phyloP scores from a whole-genome alignment of 352 stramenopile species.

The Phytophthora meadii region DNA sequence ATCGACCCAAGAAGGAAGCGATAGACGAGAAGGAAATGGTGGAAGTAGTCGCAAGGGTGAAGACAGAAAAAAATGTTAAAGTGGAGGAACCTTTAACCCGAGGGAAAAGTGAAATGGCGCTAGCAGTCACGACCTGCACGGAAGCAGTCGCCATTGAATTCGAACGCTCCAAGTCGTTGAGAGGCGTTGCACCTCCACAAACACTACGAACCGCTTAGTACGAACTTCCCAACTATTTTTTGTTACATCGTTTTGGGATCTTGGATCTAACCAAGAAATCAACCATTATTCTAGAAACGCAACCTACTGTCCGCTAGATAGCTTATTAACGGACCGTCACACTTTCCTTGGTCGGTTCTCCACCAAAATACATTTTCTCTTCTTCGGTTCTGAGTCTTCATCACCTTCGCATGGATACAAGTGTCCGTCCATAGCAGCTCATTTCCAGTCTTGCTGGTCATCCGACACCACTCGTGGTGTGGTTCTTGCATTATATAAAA shows the following conservation, averaged over 20 bases:
- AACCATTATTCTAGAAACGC: too few species aligned
- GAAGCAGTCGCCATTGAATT: not conserved
- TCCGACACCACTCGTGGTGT: constrained; percentile 1
- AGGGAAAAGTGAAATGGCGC: not conserved
- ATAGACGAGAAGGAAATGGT: constrained; percentile 4
- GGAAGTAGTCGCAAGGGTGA: constrained; percentile 9
- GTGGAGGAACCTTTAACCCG: constrained; percentile 5
- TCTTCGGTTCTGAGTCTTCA: constrained; percentile 22
- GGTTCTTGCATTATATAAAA: not conserved
- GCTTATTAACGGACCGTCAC: not conserved
- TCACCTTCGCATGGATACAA: not conserved
- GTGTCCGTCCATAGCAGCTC: not conserved
- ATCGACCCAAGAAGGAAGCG: constrained; percentile 23
- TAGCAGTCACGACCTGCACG: not conserved
- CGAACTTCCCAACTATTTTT: too few species aligned
- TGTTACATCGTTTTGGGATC: too few species aligned
- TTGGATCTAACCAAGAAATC: too few species aligned
- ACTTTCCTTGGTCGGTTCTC: not conserved
- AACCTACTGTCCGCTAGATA: too few species aligned
- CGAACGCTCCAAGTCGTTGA: not conserved
- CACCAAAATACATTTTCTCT: constrained; percentile 3
- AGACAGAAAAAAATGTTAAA: constrained; percentile 6
- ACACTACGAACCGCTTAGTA: too few species aligned
- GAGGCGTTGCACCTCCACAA: not conserved
- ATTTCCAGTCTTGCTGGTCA: constrained; percentile 31